Conservation (phyloP, 495 filamentous ascomycete genomes). For the Talaromyces proteolyticus region DNA sequence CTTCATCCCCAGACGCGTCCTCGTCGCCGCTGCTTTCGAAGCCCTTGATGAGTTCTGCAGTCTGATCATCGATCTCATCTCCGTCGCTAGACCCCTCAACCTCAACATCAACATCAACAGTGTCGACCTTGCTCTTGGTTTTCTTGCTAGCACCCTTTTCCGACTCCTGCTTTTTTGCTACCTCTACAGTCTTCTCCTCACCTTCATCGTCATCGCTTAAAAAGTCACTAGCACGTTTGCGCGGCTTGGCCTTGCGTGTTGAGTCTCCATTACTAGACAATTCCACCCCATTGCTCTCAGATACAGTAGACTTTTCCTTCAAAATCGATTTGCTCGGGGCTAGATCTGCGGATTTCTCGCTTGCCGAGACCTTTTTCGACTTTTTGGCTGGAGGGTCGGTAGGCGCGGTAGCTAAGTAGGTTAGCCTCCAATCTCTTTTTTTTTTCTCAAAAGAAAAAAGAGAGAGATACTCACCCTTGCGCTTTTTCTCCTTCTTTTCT, state of each 20-base stretch:
- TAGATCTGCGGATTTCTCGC: constrained; percentile 20
- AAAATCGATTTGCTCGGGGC: constrained; percentile 28
- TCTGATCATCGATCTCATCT: constrained; percentile 58
- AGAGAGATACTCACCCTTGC: constrained; percentile 53
- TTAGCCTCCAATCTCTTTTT: too few species aligned
- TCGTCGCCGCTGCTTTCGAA: constrained; percentile 78
- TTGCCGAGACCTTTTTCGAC: constrained; percentile 44
- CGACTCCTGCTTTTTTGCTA: constrained; percentile 23
- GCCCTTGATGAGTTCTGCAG: constrained; percentile 61
- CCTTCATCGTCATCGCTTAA: constrained; percentile 33
- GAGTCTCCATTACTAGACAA: constrained; percentile 30
- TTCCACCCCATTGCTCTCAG: constrained; percentile 9
- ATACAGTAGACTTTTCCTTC: constrained; percentile 28
- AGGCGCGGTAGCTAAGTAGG: constrained; percentile 28
- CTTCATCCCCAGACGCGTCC: constrained; percentile 45
- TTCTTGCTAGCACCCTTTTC: constrained; percentile 29
- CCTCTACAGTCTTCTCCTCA: constrained; percentile 22
- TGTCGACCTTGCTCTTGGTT: constrained; percentile 27
- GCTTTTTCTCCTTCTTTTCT: constrained; percentile 63
- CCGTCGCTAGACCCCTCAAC: constrained; percentile 19
- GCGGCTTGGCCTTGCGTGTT: constrained; percentile 34
- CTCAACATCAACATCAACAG: constrained; percentile 1
- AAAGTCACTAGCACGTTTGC: constrained; percentile 52
- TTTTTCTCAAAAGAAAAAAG: constrained; percentile 6
- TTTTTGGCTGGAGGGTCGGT: constrained; percentile 54